Evolutionary conservation across 2,329 filamentous ascomycete species (phyloP), one percentile per base, ranked within the genome.

Genomic region (Teratosphaeria epicoccoides): DNA sequence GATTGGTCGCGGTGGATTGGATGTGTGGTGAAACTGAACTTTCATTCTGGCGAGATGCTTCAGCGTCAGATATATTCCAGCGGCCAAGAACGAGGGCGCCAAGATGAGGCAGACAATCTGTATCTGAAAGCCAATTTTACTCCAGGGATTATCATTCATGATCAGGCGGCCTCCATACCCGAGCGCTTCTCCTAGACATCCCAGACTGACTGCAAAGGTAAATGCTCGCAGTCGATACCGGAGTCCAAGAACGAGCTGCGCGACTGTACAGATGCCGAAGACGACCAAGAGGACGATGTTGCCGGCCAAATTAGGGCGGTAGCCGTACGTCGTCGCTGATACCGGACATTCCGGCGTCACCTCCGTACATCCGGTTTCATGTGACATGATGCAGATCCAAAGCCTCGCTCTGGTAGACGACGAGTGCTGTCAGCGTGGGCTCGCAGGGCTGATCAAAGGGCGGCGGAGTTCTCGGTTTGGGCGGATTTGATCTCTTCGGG

Each of bases 41-140:
- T n/a, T n/a, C n/a, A n/a, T n/a, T n/a, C n/a, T n/a, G 33, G 75
- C 68, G 6, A 75, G 64, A 58, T 74, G 71, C 57, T 75, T 74
- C 24, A 75, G 64, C 0, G 71, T 74, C 20, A 76, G 61, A 43
- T 74, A 76, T 44, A 75, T 72, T 24, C 70, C 70, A 5, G 73
- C 73, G 1, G 73, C 71, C 3, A 73, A 61, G 46, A 76, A 69
- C 0, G 70, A 70, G 0, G 73, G 73, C 0, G 65, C 68, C 4
- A 76, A 59, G 12, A 74, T 66, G 0, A 76, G 62, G 29, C 65
- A 70, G 55, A 71, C 67, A 11, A 75, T 70, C 47, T 73, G 70
- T 4, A 73, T 66, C 49, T 71, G 68, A 55, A 72, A 71, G 4
- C 68, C 68, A 43, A 63, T 61, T 40, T 68, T 62, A 40, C 62